Percentiles rank a stretch among this genome's conserved stretches.
Conservation (phyloP, 1,139 yeast genomes). For the Geotrichum citri-aurantii region DNA sequence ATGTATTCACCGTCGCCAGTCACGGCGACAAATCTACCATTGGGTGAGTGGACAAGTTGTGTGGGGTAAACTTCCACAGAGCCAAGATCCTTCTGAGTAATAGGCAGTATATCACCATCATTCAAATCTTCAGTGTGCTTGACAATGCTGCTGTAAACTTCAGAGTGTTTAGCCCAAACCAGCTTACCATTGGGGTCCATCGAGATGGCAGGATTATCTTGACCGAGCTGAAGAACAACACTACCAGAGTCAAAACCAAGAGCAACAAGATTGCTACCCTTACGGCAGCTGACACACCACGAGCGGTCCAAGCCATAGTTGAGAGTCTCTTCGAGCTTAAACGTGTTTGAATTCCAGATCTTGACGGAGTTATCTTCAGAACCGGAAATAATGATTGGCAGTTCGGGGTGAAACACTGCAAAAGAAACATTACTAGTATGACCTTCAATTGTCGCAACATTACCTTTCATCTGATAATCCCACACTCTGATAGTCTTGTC, state of each 20-base stretch:
- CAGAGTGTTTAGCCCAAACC: conserved; percentile 86
- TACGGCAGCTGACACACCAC: conserved; percentile 86
- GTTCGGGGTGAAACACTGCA: conserved; percentile 94
- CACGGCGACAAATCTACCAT: conserved; percentile 94
- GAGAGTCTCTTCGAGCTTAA: conserved; percentile 76
- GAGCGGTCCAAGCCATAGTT: conserved; percentile 92
- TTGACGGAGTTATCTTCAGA: conserved; percentile 89
- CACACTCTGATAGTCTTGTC: conserved; percentile 86
- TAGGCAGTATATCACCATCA: conserved; percentile 73
- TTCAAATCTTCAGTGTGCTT: conserved; percentile 48
- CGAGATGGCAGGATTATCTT: conserved; percentile 88
- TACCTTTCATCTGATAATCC: conserved; percentile 96
- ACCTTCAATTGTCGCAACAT: conserved; percentile 91
- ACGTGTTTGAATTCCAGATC: conserved; percentile 80
- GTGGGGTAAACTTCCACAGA: conserved; percentile 90
- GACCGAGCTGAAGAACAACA: conserved; percentile 80
- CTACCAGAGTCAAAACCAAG: conserved; percentile 95
- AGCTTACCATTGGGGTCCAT: conserved; percentile 91
- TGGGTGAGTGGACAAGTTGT: conserved; percentile 82
- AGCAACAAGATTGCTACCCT: conserved; percentile 74
- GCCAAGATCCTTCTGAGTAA: conserved; percentile 85
- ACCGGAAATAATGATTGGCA: conserved; percentile 82
- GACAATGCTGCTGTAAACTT: conserved; percentile 77
- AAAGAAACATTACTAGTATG: conserved; percentile 92
- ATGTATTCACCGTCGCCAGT: conserved; percentile 98